Base-by-base conservation (phyloP, 1,284 basidiomycete genomes). In the Naganishia sp. region DNA sequence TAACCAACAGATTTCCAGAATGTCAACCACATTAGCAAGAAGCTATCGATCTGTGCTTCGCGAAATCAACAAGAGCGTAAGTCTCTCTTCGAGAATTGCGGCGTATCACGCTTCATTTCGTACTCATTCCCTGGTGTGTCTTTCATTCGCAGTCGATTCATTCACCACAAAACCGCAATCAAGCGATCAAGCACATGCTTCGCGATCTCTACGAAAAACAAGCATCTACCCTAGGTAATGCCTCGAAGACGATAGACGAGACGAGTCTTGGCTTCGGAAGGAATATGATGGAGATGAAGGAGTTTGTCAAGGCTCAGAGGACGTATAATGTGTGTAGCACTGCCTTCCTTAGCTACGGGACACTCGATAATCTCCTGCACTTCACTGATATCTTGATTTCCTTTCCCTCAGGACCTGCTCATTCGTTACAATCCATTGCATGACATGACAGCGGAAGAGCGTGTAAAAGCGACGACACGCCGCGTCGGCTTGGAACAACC, bases 371-470 rank as follows among this genome's bases (percentile, higher is more conserved):
- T 13, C 36, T 39, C 13, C 10, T 39, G 13, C 13, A 13, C 13
- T 39, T 39, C 7, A 31, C 18, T 21, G 43, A 31, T 28, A 28
- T 33, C 31, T 16, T 48, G n/a, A 54, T 25, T 23, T 42, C 36
- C 21, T 9, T 59, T 48, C 16, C 16, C 18, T 3, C 67, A 92
- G 90, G 82, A 82, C 23, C 80, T 93, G 48, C 78, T 94, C 66
- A 88, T 90, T 68, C 83, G 90, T 65, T 96, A 96, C 81, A 94
- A 94, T 76, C 92, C 94, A 0, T 81, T 90, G 13, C 80, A 88
- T 56, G 89, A 90, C 72, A 84, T 94, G 73, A 87, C 90, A 0
- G 81, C 84, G 25, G 86, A 92, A 73, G 91, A 94, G 74, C 83
- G 88, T 67, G 84, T 94, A 66, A 82, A 87, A 69, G 90, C 90